Base-by-base conservation (phyloP, 1,284 basidiomycete genomes). In the Hymenochaete sp. region DNA sequence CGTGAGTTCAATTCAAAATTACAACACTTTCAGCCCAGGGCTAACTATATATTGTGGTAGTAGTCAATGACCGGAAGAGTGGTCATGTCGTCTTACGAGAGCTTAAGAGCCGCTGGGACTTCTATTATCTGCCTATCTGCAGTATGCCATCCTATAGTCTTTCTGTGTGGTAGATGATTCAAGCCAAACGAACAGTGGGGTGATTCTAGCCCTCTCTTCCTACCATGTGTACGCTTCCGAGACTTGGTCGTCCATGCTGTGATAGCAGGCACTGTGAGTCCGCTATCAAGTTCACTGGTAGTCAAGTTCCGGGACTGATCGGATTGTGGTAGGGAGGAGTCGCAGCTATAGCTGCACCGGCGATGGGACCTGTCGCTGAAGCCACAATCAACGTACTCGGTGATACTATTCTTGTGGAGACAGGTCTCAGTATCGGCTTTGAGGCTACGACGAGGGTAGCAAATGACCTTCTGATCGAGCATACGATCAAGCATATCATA, bases 51-150 rank as follows among this genome's bases (percentile, higher is more conserved):
- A 25, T 31, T 45, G 29, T 33, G 13, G 14, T 22, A 14, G 28
- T 37, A 79, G 77, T 77, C 76, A 4, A 73, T 80, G 68, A 75
- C 76, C 3, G 78, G 79, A 9, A 62, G 77, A 44, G 75, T 81
- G 45, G 73, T 78, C n/a, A 70, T 78, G 66, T 76, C 77, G 9
- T 75, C 76, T 3, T 78, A 76, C 58, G 75, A 79, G 61, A 73
- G 75, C 19, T 59, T 80, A 25, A 66, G 73, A 38, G 75, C 77
- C 1, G 70, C 76, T 19, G 77, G 78, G 13, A 78, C 73, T 3
- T 77, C 62, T 44, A 67, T 80, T 14, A 57, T 80, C 11, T 81
- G 78, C 58, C 65, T 80, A 37, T 79, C 76, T 5, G 76, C 77
- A 46, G 76, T 78, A 56, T 53, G 71, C 65, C 32, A 42, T 51